Base-by-base conservation (phyloP, 495 filamentous ascomycete species). In the Astrothelium subdiscretum region DNA sequence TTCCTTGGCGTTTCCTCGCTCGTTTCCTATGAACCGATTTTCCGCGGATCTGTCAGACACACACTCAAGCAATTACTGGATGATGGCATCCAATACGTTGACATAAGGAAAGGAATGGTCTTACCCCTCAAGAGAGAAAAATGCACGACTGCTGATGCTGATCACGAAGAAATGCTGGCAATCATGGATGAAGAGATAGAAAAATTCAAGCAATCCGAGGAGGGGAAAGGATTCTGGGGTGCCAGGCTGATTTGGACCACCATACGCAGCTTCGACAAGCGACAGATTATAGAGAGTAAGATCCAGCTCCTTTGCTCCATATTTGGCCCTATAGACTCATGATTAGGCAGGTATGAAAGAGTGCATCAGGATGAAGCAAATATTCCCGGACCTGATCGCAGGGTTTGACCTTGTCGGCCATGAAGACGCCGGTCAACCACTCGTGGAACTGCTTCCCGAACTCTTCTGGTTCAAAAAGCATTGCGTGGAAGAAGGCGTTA, bases 401-500 rank as follows among this genome's bases (percentile, higher is more conserved):
- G 94, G 94, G 20, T 96, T 87, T 74, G 94, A 97, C 73, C 69
- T 95, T 15, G 90, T 95, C 11, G 91, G 89, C 0, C 87, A 90
- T 73, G 94, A 96, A 77, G 86, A 92, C 66, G 67, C 76, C 4
- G 91, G 91, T 5, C 79, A 89, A 42, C 78, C 90, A 1, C 83
- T 96, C 10, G 80, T 79, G 31, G 87, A 92, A 66, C 76, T 95
- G 2, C 80, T 90, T 0, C 91, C 92, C 0, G 81, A 95, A 59
- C 74, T 97, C 0, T 91, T 97, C 68, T 96, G 89, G 89, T 97
- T 97, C 78, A 84, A 84, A 38, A 92, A 92, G 69, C 81, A 83
- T 59, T 97, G 92, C 70, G 80, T 81, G 12, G 81, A 88, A 68
- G 85, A 90, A 70, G 84, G 80, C 8, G 80, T 96, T 31, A 83